Evolutionary conservation across 2,329 filamentous ascomycete species (phyloP), one percentile per base, ranked within the genome.

Genomic region (Sclerotinia borealis): DNA sequence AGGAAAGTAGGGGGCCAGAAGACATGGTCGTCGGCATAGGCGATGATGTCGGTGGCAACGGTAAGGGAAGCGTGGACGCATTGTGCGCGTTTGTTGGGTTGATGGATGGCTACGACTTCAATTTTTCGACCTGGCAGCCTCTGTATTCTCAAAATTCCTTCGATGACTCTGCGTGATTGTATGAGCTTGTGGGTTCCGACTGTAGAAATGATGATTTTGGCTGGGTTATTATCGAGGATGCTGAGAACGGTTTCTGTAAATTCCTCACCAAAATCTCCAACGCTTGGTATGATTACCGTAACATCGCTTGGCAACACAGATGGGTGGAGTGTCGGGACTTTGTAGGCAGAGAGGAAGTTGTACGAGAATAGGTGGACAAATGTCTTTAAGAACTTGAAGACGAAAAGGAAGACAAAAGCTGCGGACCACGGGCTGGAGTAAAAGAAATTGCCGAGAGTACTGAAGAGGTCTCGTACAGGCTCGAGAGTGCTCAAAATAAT

Each of bases 311-410:
- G 41, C 1, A 31, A 37, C 17, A 67, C 15, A 2, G 63, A 60
- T 1, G 68, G 66, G 39, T 62, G 8, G 10, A 25, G 9, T 11
- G 51, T 22, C 19, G 45, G 34, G 13, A 37, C 13, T 37, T 31
- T 45, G 27, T 63, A 56, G 15, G 29, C 22, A 15, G 51, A 47
- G 10, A 61, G 49, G 2, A 60, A 59, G 27, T 56, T 61, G 51
- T 67, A 71, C 1, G 68, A 68, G 6, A 66, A 37, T 4, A 65
- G 51, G 49, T 71, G 65, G 19, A 69, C 64, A 27, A 65, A 19
- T 27, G 69, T 31, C 50, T 71, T 71, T 39, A 67, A 10, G 27
- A 64, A 63, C 58, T 71, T 71, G 61, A 69, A 68, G 22, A 59
- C 13, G 9, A 64, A 37, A 13, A 71, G 63, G 25, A 61, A 52